Evolutionary conservation across 2,329 filamentous ascomycete species (phyloP), one percentile per base, ranked within the genome.

Genomic region (Dothideomycetes sp.): DNA sequence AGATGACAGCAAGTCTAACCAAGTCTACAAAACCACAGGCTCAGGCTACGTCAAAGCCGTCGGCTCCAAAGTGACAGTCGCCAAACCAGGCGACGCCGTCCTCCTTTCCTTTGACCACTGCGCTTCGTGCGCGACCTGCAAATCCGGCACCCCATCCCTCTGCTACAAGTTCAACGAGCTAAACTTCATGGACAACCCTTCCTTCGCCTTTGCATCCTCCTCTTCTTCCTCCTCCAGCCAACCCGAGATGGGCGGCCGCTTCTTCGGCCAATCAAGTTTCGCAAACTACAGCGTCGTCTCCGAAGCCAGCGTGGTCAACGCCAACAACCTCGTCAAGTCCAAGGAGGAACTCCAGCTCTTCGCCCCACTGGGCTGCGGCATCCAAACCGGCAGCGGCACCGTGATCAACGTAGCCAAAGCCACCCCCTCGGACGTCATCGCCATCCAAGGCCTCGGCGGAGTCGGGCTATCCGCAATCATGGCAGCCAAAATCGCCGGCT

Each of bases 191-290:
- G 47, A 48, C 4, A 48, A 44, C 36, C 42, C 39, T 1, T 49
- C 49, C 19, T 60, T 64, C 42, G 48, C 40, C 3, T 19, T 47
- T 44, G 34, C 46, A 31, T 36, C 47, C 32, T 11, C 37, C 1
- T n/a, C n/a, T n/a, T n/a, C n/a, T n/a, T n/a, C n/a, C n/a, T n/a
- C n/a, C n/a, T n/a, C n/a, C n/a, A n/a, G n/a, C n/a, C n/a, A n/a
- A n/a, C 49, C 48, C 16, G 48, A 54, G 12, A 52, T 64, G 22
- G 53, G 52, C 4, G 63, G 63, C 3, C 48, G 46, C 7, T 75
- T 73, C 52, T 71, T 70, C 49, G 68, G 67, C 2, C 65, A 70
- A 42, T 64, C 59, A 2, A 68, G 64, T 34, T 69, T 66, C 43
- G 57, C 65, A 2, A 55, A 46, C 42, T 49, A 57, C 32, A 61